Evolutionary conservation across 495 filamentous ascomycete genomes (phyloP), one percentile per base, ranked within the genome.

Genomic region (Annulohypoxylon bovei): DNA sequence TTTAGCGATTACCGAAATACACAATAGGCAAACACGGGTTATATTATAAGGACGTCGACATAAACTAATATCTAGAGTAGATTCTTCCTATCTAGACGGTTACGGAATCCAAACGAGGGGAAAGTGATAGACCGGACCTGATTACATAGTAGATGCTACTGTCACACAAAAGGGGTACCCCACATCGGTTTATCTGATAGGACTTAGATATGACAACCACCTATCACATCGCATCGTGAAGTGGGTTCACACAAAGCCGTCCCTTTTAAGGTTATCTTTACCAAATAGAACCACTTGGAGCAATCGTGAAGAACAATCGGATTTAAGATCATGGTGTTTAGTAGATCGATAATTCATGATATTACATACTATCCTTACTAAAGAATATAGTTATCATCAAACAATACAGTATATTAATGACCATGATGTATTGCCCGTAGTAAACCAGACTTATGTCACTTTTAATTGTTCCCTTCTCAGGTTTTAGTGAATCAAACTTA

Each of bases 191-290:
- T 53, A 53, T 53, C 49, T 32, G 49, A 53, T 53, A 53, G 49
- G 49, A 53, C 46, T 50, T 53, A 53, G 49, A 33, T 53, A 53
- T 32, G 28, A 28, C 28, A 18, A 20, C 28, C 16, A 5, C 49
- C 49, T 33, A 53, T 53, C 49, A 20, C 8, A n/a, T 3, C 2
- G 9, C 16, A 33, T 53, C 46, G 23, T 50, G 23, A 28, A 23
- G 49, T 53, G 49, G 49, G 27, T 53, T 28, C 33, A 12, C n/a
- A 5, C 7, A 1, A 9, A 53, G 16, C 4, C 49, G 4, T 16
- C n/a, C 27, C 20, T 53, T 53, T 53, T 53, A 20, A 20, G 49
- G 27, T 33, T 53, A 53, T 53, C 49, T 53, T 16, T 33, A 53
- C 27, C 28, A 33, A 53, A 53, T 53, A 53, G n/a, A 53, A 33